Percentiles rank a stretch among this genome's conserved stretches.
Conservation (phyloP, 2,329 filamentous ascomycete genomes). For the Exophiala sp. region DNA sequence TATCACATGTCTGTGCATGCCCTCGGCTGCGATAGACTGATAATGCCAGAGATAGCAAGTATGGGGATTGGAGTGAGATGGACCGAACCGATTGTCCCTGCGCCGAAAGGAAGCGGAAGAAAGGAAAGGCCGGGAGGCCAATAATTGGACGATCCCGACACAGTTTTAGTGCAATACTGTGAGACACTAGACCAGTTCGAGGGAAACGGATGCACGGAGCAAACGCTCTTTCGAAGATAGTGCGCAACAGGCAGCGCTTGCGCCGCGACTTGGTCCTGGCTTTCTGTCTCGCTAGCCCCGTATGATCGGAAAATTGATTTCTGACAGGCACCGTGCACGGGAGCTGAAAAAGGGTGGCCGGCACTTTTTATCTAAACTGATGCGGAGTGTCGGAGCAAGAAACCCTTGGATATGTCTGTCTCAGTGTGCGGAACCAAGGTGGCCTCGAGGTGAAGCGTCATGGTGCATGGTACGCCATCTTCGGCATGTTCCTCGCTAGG, state of each 20-base stretch:
- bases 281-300: not conserved
- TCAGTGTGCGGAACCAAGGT: not conserved
- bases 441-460: not conserved
- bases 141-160: not conserved
- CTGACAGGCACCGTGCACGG: not conserved
- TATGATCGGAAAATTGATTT: not conserved
- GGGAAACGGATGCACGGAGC: conserved; percentile 18
- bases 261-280: not conserved
- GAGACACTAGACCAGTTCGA: conserved; percentile 1
- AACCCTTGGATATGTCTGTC: not conserved
- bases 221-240: conserved; percentile 14
- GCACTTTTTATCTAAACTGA: too few relatives aligned
- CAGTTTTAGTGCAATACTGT: not conserved
- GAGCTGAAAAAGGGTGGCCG: not conserved
- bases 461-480: not conserved
- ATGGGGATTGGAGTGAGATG: not conserved
- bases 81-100: conserved; percentile 2
- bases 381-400: not conserved
- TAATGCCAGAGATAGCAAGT: not conserved
- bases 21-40: not conserved
- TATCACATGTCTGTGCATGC: not conserved
- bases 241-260: not conserved
- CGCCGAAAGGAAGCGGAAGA: not conserved
- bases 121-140: not conserved
- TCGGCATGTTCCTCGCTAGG: too few relatives aligned